Evolutionary conservation across 2,329 filamentous ascomycete species (phyloP).

Genomic region (Pseudopithomyces maydicus): DNA sequence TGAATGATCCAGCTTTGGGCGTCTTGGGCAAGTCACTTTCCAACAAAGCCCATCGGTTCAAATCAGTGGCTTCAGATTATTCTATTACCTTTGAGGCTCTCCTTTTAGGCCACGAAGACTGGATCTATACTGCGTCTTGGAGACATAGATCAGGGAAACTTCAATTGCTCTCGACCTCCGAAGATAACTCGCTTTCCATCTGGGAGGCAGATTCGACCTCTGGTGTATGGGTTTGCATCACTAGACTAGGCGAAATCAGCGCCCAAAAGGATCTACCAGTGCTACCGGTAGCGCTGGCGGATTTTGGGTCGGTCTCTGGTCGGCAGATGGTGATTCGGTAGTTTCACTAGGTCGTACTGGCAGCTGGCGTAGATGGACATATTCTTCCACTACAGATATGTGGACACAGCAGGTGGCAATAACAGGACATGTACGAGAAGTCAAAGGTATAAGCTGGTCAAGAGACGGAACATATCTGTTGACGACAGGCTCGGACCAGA

Average conservation of each 20-base stretch:
- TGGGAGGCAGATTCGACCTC: slow-evolving; percentile 86
- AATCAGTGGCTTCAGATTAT: slow-evolving; percentile 64
- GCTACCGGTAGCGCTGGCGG: slow-evolving; percentile 95
- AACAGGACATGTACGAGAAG: slow-evolving; percentile 81
- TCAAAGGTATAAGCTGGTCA: slow-evolving; percentile 85
- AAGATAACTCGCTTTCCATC: slow-evolving; percentile 91
- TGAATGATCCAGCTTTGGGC: slow-evolving; percentile 62
- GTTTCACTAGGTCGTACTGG: slow-evolving; percentile 88
- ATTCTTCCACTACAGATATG: slow-evolving; percentile 62
- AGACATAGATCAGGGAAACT: slow-evolving; percentile 60
- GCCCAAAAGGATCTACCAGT: slow-evolving; percentile 94
- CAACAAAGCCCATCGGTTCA: slow-evolving; percentile 85
- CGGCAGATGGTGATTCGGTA: slow-evolving; percentile 74
- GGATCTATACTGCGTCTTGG: slow-evolving; percentile 93
- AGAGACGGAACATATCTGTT: slow-evolving; percentile 81
- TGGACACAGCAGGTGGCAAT: slow-evolving; percentile 82
- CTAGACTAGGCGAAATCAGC: slow-evolving; percentile 90
- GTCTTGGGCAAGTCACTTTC: slow-evolving; percentile 75
- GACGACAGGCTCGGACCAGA: slow-evolving; percentile 90
- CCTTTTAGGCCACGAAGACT: slow-evolving; percentile 93
- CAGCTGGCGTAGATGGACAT: slow-evolving; percentile 87
- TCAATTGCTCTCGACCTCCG: slow-evolving; percentile 85
- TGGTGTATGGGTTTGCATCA: slow-evolving; percentile 87
- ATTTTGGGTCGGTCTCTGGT: slow-evolving; percentile 96
- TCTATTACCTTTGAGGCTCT: slow-evolving; percentile 92